Conservation (phyloP, 2,329 filamentous ascomycete genomes). For the Raffaelea deltoideospora region DNA sequence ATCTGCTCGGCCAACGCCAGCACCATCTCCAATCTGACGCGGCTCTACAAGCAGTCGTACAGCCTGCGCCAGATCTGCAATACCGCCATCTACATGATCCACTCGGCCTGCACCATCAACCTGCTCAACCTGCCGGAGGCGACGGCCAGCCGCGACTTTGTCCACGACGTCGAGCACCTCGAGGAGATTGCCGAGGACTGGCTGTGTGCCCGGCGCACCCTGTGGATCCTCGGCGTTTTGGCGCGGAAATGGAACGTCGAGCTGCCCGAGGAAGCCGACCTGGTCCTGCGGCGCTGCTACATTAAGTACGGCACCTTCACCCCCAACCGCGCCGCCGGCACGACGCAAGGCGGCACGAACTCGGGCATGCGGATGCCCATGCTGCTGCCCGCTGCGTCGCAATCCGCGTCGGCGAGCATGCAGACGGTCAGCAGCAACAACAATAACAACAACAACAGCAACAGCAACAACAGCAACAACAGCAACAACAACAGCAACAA, state of each 20-base stretch:
- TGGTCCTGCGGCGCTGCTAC: conserved; percentile 62
- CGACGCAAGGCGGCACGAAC: background rate
- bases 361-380: too few relatives aligned
- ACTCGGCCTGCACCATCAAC: conserved; percentile 90
- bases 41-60: conserved; percentile 84
- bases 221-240: conserved; percentile 72
- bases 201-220: conserved; percentile 73
- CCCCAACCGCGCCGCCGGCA: conserved; percentile 20
- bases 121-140: conserved; percentile 86
- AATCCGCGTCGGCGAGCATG: too few relatives aligned
- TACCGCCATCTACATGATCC: conserved; percentile 87
- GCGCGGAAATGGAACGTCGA: conserved; percentile 82
- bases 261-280: conserved; percentile 66
- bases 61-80: conserved; percentile 89
- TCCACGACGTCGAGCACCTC: conserved; percentile 77
- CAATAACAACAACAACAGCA: conserved; percentile 1
- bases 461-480: too few relatives aligned
- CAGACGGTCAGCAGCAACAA: conserved; percentile 11
- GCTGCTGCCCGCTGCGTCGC: too few relatives aligned
- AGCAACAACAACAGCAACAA: too few relatives aligned
- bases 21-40: conserved; percentile 83
- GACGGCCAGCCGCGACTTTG: conserved; percentile 75
- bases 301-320: conserved; percentile 63
- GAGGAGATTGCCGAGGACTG: conserved; percentile 94
- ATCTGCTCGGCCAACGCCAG: conserved; percentile 82